A percentile compares a stretch with the other conserved stretches of the same genome.
These are phyloP conservation scores for Cytospora chrysosperma DNA, from an alignment of 2,329 filamentous ascomycete species.

Conservation along the genomic window DNA sequence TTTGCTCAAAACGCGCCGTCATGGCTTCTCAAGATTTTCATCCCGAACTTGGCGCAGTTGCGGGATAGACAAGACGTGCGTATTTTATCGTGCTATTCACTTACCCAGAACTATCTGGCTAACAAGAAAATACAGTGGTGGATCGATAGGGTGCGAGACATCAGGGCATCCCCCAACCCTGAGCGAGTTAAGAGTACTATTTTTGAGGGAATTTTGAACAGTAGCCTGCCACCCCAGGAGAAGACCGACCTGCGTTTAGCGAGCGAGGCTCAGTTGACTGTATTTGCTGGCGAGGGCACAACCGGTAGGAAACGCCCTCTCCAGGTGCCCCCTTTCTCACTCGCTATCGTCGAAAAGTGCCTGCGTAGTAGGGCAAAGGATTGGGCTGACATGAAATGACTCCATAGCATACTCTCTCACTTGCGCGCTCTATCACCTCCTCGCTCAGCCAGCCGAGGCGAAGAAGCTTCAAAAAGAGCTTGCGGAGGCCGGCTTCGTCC, in stretches of 20 bases:
- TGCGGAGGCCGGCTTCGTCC: constrained; percentile 24
- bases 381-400: too few relatives aligned
- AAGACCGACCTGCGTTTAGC: constrained; percentile 28
- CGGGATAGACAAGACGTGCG: background rate
- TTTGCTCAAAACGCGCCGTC: constrained; percentile 19
- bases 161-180: constrained; percentile 27
- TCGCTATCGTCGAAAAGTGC: too few relatives aligned
- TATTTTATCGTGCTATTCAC: too few relatives aligned
- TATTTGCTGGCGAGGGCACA: constrained; percentile 27
- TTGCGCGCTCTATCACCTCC: background rate
- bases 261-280: constrained; percentile 30
- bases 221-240: constrained; percentile 25
- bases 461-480: constrained; percentile 24
- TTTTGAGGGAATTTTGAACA: constrained; percentile 29
- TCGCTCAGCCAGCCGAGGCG: background rate
- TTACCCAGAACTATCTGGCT: background rate
- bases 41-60: background rate
- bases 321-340: background rate
- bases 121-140: constrained; percentile 15
- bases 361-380: too few relatives aligned
- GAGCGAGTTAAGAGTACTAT: constrained; percentile 29
- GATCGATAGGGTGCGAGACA: constrained; percentile 25
- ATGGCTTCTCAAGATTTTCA: background rate
- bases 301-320: background rate
- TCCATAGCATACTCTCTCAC: too few relatives aligned